Evolutionary conservation across 1,284 basidiomycete species (phyloP), one percentile per base, ranked within the genome.

Genomic region (Ceratorhiza oryzae-sativae): DNA sequence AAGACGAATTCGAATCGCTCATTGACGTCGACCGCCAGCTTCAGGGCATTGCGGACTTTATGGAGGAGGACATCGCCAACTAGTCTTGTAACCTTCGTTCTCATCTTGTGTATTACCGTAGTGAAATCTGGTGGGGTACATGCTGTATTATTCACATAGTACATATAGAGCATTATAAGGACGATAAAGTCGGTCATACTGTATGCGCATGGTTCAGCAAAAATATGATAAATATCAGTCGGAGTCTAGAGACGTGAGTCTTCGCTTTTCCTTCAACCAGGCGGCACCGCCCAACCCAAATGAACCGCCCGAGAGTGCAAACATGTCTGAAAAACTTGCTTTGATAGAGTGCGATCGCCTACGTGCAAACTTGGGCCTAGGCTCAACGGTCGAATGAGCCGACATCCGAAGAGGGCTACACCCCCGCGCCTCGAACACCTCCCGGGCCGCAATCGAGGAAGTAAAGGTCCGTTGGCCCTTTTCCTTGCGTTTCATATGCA

Each of bases 401-500:
- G 58, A 8, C 23, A 42, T 42, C 36, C 65, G 15, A 12, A 68
- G 53, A 3, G 65, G 36, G 30, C 65, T 68, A 41, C 65, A 56
- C 3, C 65, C 65, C 3, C 65, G 34, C 0, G 65, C 49, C 39
- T 68, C 51, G n/a, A 68, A 68, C 10, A 53, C 51, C 25, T 51
- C 51, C 36, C 65, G n/a, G 6, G 53, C 30, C 48, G 51, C 51
- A 13, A 56, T 34, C 18, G 65, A 41, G 10, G 65, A 56, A 2
- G 65, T 42, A 46, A 51, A 68, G 9, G 32, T 51, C 18, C 41
- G 23, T 15, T 56, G 65, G 2, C 32, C n/a, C 4, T 8, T 36
- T 45, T 68, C 65, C 6, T 27, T 34, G n/a, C 65, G n/a, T 34
- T 68, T 68, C 51, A 68, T 32, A 1, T 45, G 1, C 65, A 68